A percentile compares a stretch with the other conserved stretches of the same genome.
These are phyloP conservation scores for Barnettozyma populi DNA, from an alignment of 805 yeast genomes.

Conservation along the genomic window DNA sequence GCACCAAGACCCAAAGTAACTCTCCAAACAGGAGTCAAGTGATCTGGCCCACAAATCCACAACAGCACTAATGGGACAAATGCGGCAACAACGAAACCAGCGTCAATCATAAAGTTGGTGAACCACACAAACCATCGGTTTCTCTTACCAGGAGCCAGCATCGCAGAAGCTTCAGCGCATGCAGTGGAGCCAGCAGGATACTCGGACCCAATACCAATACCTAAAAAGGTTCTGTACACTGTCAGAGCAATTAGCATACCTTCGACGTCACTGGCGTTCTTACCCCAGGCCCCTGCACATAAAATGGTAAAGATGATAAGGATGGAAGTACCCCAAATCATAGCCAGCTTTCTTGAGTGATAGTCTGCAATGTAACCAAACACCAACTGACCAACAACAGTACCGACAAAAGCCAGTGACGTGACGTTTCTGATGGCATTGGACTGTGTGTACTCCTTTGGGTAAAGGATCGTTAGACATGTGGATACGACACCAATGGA, in stretches of 20 bases:
- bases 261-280: slow-evolving; percentile 32
- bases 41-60: slow-evolving; percentile 71
- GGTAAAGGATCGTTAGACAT: slow-evolving; percentile 63
- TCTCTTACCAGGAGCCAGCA: slow-evolving; percentile 75
- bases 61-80: slow-evolving; percentile 82
- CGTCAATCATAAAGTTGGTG: slow-evolving; percentile 82
- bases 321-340: slow-evolving; percentile 72
- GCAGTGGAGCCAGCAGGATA: slow-evolving; percentile 93
- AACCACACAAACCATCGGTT: slow-evolving; percentile 88
- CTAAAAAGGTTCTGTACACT: slow-evolving; percentile 79
- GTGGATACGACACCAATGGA: slow-evolving; percentile 74
- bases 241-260: slow-evolving; percentile 85
- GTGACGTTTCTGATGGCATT: slow-evolving; percentile 74
- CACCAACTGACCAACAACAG: slow-evolving; percentile 75
- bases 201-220: slow-evolving; percentile 92
- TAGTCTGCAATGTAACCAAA: slow-evolving; percentile 83
- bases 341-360: slow-evolving; percentile 74
- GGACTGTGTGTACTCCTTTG: slow-evolving; percentile 53
- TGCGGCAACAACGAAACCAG: slow-evolving; percentile 77
- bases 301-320: slow-evolving; percentile 74
- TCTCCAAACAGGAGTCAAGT: slow-evolving; percentile 87
- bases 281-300: slow-evolving; percentile 85
- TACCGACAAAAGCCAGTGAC: slow-evolving; percentile 88
- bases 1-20: slow-evolving; percentile 87
- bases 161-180: slow-evolving; percentile 83